These are phyloP conservation scores for Rutidosis leptorrhynchoides DNA, from an alignment of 129 eudicot species.

Conservation along the genomic window DNA sequence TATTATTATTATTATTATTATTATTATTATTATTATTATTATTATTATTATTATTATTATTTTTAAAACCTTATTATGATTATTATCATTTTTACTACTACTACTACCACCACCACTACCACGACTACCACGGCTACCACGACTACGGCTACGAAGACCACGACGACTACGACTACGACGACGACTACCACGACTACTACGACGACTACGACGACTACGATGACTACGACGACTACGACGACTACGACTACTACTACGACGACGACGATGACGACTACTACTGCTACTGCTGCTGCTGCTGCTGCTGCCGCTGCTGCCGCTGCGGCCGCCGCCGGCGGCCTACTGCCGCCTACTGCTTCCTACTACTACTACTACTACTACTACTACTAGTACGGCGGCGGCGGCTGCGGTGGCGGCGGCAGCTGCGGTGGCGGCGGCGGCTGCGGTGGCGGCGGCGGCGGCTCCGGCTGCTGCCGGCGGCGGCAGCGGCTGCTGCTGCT, in stretches of 20 bases:
- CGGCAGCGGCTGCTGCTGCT: too few relatives aligned
- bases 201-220: conserved; percentile 10
- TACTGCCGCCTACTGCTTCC: background rate
- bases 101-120: conserved; percentile 11
- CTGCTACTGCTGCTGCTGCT: conserved; percentile 9
- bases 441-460: too few relatives aligned
- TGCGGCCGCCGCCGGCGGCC: background rate
- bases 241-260: conserved; percentile 16
- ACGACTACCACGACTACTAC: conserved; percentile 12
- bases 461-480: too few relatives aligned
- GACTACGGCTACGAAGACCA: conserved; percentile 8
- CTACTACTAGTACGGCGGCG: conserved; percentile 5
- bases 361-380: conserved; percentile 14
- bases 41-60: too few relatives aligned
- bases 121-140: conserved; percentile 10
- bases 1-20: too few relatives aligned
- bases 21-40: too few relatives aligned
- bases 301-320: conserved; percentile 8
- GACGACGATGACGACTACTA: conserved; percentile 3
- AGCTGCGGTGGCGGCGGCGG: too few relatives aligned
- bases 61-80: too few relatives aligned
- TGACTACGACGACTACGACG: conserved; percentile 12
- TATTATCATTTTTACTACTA: too few relatives aligned
- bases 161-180: conserved; percentile 16
- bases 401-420: too few relatives aligned